Conservation (phyloP, 1,284 basidiomycete species). For the Limonomyces culmigenus region DNA sequence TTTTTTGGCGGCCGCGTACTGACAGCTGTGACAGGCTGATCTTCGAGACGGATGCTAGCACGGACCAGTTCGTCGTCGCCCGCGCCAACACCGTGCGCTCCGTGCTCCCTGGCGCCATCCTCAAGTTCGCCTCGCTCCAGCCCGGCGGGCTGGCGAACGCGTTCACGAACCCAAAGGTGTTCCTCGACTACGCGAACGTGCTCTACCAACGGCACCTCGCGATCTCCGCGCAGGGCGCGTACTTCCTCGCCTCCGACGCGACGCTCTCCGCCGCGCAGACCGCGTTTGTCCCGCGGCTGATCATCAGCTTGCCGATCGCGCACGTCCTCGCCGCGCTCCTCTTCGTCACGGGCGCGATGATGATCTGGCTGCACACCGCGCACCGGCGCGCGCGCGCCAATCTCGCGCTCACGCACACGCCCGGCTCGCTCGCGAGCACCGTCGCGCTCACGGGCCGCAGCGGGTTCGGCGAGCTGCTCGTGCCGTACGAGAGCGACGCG, state of each 20-base stretch:
- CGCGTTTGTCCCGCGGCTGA: constrained; percentile 26
- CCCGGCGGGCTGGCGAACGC: constrained; percentile 20
- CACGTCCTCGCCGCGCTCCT: constrained; percentile 30
- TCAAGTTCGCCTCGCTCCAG: constrained; percentile 24
- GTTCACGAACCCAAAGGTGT: constrained; percentile 30
- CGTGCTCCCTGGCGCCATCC: constrained; percentile 38
- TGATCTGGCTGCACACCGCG: constrained; percentile 26
- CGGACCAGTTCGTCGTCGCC: constrained; percentile 27
- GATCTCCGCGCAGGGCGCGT: constrained; percentile 33
- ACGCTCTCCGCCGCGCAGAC: constrained; percentile 21
- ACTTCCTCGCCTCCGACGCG: constrained; percentile 25
- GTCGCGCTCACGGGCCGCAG: constrained; percentile 39
- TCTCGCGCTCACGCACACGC: constrained; percentile 34
- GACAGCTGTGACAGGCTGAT: constrained; percentile 23
- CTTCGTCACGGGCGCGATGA: constrained; percentile 26
- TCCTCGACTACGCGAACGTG: constrained; percentile 26
- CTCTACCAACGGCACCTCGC: constrained; percentile 38
- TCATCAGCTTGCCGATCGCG: constrained; percentile 33
- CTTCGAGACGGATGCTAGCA: constrained; percentile 8
- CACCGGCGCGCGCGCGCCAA: constrained; percentile 27
- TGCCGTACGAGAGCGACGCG: constrained; percentile 34
- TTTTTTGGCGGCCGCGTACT: constrained; percentile 1
- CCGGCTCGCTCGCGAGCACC: constrained; percentile 40
- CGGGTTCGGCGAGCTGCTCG: constrained; percentile 42
- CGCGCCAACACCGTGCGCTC: constrained; percentile 27